These are phyloP conservation scores for Prunus fruticosa DNA, from an alignment of 306 rosid species.

Conservation along the genomic window DNA sequence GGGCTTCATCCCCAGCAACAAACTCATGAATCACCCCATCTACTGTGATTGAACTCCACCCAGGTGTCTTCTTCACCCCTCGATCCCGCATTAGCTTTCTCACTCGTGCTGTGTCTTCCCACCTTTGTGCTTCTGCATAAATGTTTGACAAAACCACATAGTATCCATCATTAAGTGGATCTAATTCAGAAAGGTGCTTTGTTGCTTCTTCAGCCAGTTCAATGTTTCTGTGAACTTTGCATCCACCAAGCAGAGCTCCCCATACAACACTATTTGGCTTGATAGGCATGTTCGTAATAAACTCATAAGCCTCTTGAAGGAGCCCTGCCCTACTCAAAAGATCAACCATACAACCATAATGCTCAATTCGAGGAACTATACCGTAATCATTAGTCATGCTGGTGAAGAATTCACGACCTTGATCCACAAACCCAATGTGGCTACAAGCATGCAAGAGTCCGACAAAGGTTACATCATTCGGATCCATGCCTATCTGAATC, in stretches of 20 bases:
- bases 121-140: constrained; percentile 45
- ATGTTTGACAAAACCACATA: constrained; percentile 43
- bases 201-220: constrained; percentile 52
- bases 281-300: constrained; percentile 50
- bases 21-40: constrained; percentile 44
- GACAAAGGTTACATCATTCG: constrained; percentile 46
- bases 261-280: constrained; percentile 47
- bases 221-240: constrained; percentile 51
- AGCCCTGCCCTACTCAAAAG: constrained; percentile 49
- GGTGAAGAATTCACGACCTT: constrained; percentile 42
- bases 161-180: constrained; percentile 50
- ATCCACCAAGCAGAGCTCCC: constrained; percentile 58
- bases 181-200: constrained; percentile 33
- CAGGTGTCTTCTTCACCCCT: constrained; percentile 49
- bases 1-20: constrained; percentile 52
- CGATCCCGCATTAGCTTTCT: constrained; percentile 46
- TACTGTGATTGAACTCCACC: constrained; percentile 49
- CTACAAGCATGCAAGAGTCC: constrained; percentile 62
- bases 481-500: constrained; percentile 40
- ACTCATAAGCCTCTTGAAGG: constrained; percentile 47
- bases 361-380: constrained; percentile 48
- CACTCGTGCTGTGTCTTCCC: constrained; percentile 36
- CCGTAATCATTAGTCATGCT: constrained; percentile 47
- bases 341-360: constrained; percentile 62
- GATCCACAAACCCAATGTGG: constrained; percentile 49